These are phyloP conservation scores for Phytopythium kandeliae DNA, from an alignment of 352 stramenopile species.

Conservation along the genomic window DNA sequence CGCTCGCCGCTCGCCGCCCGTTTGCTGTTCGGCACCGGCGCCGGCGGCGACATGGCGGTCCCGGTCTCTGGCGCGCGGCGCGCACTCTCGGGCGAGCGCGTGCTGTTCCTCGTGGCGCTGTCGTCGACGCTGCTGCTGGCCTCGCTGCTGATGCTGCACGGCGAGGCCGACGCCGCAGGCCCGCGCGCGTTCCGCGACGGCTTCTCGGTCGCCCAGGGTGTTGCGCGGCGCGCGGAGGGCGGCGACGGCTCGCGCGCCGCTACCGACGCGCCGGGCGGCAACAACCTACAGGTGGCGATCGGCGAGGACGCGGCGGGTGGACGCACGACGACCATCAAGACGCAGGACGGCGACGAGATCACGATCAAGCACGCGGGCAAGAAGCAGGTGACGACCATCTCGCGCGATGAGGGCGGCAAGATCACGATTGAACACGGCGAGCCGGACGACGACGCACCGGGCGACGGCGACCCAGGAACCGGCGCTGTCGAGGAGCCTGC, in stretches of 20 bases:
- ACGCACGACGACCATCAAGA: conserved; percentile 70
- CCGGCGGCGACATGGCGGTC: neutral
- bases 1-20: too few species aligned
- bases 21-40: neutral
- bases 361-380: conserved; percentile 64
- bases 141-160: conserved; percentile 53
- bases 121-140: conserved; percentile 46
- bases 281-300: conserved; percentile 2
- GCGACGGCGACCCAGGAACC: neutral
- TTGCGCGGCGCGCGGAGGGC: conserved; percentile 34
- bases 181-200: conserved; percentile 63
- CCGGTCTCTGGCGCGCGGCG: conserved; percentile 13
- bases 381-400: conserved; percentile 66
- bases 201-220: conserved; percentile 57
- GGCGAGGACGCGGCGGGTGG: conserved; percentile 13
- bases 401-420: conserved; percentile 59
- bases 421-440: conserved; percentile 63
- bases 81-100: conserved; percentile 32
- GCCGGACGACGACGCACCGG: conserved; percentile 3
- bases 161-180: conserved; percentile 23
- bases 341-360: conserved; percentile 70
- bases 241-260: conserved; percentile 4
- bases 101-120: conserved; percentile 52
- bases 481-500: conserved; percentile 5
- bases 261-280: conserved; percentile 6